Percentiles rank a stretch among this genome's conserved stretches.
phyloP scores from a whole-genome alignment of 2,329 filamentous ascomycete genomes.

The Cytospora mali region DNA sequence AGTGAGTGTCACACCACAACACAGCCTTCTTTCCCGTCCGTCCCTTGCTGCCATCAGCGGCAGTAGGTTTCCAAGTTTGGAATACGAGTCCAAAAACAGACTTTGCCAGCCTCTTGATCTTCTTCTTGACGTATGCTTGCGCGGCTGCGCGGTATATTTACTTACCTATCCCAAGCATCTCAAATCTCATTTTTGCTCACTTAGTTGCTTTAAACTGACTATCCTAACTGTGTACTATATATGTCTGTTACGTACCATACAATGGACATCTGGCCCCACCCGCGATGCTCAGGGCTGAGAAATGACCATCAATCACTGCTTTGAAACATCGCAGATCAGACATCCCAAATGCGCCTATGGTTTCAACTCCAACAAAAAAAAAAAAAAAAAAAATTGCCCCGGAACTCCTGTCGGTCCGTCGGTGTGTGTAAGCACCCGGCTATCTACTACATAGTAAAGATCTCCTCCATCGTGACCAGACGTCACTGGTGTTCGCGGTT shows the following conservation, averaged over 20 bases:
- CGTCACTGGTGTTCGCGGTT: background rate
- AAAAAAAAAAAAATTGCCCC: too few species aligned
- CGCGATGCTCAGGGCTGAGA: background rate
- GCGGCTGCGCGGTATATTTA: background rate
- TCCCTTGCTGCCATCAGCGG: background rate
- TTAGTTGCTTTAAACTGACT: too few species aligned
- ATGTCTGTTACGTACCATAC: background rate
- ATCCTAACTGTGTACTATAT: background rate
- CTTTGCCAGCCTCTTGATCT: conserved; percentile 1
- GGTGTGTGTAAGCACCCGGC: too few species aligned
- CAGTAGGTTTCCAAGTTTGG: background rate
- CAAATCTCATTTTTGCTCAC: too few species aligned
- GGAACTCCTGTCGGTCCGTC: too few species aligned
- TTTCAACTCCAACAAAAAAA: background rate
- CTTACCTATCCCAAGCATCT: background rate
- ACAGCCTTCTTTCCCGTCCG: background rate
- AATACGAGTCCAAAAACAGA: background rate
- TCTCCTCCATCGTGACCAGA: background rate
- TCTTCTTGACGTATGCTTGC: background rate
- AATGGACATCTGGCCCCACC: background rate
- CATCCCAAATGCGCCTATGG: background rate
- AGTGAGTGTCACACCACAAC: background rate
- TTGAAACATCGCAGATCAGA: conserved; percentile 15
- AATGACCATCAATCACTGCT: conserved; percentile 2
- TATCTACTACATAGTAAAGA: background rate